Evolutionary conservation across 768 basidiomycete species (phyloP).

Genomic region (Arthromyces matolae): DNA sequence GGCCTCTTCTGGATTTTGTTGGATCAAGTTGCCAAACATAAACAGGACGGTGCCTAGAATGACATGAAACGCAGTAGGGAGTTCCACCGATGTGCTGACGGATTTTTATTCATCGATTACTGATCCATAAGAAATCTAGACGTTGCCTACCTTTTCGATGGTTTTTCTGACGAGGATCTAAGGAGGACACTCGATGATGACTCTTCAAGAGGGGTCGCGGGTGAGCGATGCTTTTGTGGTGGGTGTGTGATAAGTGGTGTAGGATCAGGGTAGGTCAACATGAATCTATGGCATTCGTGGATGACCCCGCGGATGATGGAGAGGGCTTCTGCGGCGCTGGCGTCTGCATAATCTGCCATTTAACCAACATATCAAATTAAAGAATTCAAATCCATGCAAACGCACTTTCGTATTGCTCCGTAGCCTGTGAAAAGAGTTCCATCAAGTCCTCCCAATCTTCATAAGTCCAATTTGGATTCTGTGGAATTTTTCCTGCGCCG

Average conservation of each 20-base stretch:
- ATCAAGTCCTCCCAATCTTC: conserved; percentile 70
- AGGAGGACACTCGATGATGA: conserved; percentile 1
- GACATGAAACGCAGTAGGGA: conserved; percentile 63
- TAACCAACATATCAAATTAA: conserved; percentile 7
- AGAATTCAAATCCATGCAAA: too few species aligned
- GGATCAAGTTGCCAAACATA: conserved; percentile 59
- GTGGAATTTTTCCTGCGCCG: conserved; percentile 18
- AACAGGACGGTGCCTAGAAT: conserved; percentile 63
- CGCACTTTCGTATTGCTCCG: conserved; percentile 58
- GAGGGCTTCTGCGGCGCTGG: conserved; percentile 46
- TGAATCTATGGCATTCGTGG: conserved; percentile 66
- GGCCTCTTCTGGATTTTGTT: conserved; percentile 46
- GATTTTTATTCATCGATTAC: conserved; percentile 2
- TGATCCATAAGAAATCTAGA: conserved; percentile 2
- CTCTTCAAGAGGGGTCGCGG: conserved; percentile 1
- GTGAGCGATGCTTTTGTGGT: conserved; percentile 12
- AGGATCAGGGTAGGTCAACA: conserved; percentile 52
- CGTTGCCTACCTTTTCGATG: conserved; percentile 16
- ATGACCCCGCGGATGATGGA: conserved; percentile 59
- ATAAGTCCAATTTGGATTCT: conserved; percentile 26
- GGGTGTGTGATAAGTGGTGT: conserved; percentile 42
- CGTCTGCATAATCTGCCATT: conserved; percentile 28
- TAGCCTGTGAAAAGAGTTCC: conserved; percentile 54
- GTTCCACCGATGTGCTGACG: conserved; percentile 40
- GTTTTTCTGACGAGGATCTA: conserved; percentile 1